Evolutionary conservation across 192 early-diverging fungal genomes (phyloP).

Genomic region (Podila epigama): DNA sequence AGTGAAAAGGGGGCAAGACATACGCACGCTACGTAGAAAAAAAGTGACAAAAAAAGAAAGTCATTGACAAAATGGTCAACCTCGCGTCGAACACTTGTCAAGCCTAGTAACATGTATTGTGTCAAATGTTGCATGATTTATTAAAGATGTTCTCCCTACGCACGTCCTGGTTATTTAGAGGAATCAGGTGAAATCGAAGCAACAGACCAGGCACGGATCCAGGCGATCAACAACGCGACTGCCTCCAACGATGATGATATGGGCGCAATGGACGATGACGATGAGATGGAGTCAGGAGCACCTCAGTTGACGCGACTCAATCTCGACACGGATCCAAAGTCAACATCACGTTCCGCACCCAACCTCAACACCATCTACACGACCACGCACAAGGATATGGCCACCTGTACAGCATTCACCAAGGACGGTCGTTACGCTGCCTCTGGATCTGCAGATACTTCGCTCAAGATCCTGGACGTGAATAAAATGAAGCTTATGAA

Average conservation of each 20-base stretch:
- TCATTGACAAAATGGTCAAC: no score
- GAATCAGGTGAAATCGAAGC: constrained; percentile 51
- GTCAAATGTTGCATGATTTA: no score
- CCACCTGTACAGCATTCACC: constrained; percentile 70
- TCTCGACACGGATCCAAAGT: constrained; percentile 49
- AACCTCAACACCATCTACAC: constrained; percentile 73
- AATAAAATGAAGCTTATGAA: constrained; percentile 75
- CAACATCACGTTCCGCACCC: constrained; percentile 46
- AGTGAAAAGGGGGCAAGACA: neutral
- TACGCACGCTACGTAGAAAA: no score
- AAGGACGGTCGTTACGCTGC: constrained; percentile 83
- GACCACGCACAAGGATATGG: constrained; percentile 79
- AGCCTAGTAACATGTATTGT: no score
- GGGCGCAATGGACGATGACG: constrained; percentile 24
- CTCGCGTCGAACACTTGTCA: no score
- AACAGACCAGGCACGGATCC: constrained; percentile 27
- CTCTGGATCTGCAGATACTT: constrained; percentile 87
- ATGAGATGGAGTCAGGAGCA: constrained; percentile 25
- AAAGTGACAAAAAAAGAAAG: no score
- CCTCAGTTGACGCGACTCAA: constrained; percentile 39
- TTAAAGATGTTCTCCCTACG: no score
- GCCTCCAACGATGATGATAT: neutral
- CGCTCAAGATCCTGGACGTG: constrained; percentile 92
- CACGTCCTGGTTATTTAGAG: no score
- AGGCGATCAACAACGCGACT: neutral